phyloP scores from a whole-genome alignment of 2,329 filamentous ascomycete genomes.

The Colletotrichum australisinense region DNA sequence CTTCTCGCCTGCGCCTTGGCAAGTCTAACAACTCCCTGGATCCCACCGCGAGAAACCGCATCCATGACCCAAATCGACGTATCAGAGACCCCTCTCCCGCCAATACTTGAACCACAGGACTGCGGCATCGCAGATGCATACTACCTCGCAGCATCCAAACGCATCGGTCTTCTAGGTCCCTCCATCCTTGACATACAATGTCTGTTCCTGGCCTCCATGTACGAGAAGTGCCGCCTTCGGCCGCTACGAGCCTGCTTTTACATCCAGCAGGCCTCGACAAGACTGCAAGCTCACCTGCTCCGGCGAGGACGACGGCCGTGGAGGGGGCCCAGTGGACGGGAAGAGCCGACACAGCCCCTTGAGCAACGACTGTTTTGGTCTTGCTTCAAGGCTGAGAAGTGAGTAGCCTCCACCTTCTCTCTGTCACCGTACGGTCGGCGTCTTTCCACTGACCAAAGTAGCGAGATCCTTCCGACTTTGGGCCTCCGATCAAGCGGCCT shows the following conservation, averaged over 20 bases:
- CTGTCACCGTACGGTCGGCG: too few relatives aligned
- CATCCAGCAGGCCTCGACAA: slow-evolving; percentile 37
- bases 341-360: slow-evolving; percentile 1
- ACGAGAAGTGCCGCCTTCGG: slow-evolving; percentile 38
- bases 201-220: slow-evolving; percentile 39
- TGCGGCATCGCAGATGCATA: slow-evolving; percentile 35
- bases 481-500: slow-evolving; percentile 32
- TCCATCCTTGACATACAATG: slow-evolving; percentile 41
- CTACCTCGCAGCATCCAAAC: slow-evolving; percentile 39
- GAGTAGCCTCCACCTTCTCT: not conserved
- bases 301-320: slow-evolving; percentile 11
- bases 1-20: slow-evolving; percentile 30
- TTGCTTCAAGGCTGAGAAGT: slow-evolving; percentile 39
- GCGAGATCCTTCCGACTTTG: slow-evolving; percentile 6
- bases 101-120: slow-evolving; percentile 14
- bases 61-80: not conserved
- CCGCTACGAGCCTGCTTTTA: slow-evolving; percentile 39
- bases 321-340: not conserved
- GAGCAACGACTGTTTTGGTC: slow-evolving; percentile 39
- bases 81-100: not conserved
- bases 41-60: not conserved
- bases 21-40: slow-evolving; percentile 12
- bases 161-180: slow-evolving; percentile 38
- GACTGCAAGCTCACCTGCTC: slow-evolving; percentile 25
- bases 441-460: not conserved